Evolutionary conservation across 805 yeast species (phyloP), one percentile per base, ranked within the genome.

Genomic region (Kurtzmaniella cleridarum): DNA sequence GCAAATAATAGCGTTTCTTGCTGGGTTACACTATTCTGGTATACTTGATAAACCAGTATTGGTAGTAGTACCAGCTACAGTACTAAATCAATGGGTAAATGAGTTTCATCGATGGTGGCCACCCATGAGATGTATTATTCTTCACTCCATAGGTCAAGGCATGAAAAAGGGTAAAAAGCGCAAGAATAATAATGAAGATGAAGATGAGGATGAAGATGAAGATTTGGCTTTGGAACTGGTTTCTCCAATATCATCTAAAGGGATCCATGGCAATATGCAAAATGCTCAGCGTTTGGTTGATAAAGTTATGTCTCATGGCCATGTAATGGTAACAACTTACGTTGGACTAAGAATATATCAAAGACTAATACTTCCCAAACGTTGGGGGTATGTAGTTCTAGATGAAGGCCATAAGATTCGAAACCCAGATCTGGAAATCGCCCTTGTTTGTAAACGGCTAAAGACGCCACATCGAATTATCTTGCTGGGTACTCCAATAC

Each of bases 91-190:
- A 54, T 93, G 98, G 98, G 91, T 88, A n/a, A 83, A 82, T 45
- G 98, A 93, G 59, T 78, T 93, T 35, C 98, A 91, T 50, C 76
- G 82, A 36, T 93, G 98, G 98, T 93, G 98, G 98, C 97, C 98
- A 2, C 88, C 97, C 0, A 69, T 93, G 20, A 62, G 98, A 43
- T 79, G 89, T 3, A 79, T 86, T 3, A 87, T 93, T 35, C 62
- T 93, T 26, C 98, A 93, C 57, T 82, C 96, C 1, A 93, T 89
- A 35, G 98, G 98, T 0, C 67, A 88, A 1, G 98, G 96, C 1
- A 82, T 91, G 90, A 44, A 51, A 2, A 50, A 49, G 15, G 42
- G 32, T 20, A 39, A 43, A 15, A 48, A 55, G 13, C 54, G 32
- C 18, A 39, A 43, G 14, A 48, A 55, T 13, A 54, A 59, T 10